Percentiles rank a stretch among this genome's conserved stretches.
phyloP scores from a whole-genome alignment of 805 yeast species.

The Sungouiella blattae region DNA sequence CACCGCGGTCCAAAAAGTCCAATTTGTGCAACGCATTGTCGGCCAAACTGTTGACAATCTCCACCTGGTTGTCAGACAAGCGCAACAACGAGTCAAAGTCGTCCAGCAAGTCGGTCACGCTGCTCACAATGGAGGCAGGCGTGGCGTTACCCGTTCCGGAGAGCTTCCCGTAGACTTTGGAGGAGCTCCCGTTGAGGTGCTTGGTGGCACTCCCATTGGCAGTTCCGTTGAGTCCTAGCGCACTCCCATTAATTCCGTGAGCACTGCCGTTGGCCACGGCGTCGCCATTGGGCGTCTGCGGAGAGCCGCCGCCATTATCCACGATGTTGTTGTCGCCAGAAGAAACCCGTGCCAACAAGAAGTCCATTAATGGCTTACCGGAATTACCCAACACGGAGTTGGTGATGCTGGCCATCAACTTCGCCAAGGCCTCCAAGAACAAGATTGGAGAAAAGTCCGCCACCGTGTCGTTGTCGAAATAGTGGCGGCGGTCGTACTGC shows the following conservation, averaged over 20 bases:
- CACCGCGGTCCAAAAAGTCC: constrained; percentile 54
- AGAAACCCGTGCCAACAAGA: constrained; percentile 24
- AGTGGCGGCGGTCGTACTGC: constrained; percentile 8
- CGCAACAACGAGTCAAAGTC: too few relatives aligned
- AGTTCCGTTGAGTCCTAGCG: background rate
- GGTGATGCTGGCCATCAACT: constrained; percentile 33
- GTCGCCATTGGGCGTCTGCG: too few relatives aligned
- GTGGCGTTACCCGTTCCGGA: too few relatives aligned
- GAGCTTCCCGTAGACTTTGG: background rate
- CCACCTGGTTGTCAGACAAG: constrained; percentile 22
- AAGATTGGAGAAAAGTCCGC: constrained; percentile 33
- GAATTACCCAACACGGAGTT: constrained; percentile 26
- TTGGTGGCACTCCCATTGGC: background rate
- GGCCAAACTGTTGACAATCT: constrained; percentile 26
- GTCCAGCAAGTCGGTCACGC: too few relatives aligned
- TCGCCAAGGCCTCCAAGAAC: constrained; percentile 33
- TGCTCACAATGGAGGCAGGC: too few relatives aligned
- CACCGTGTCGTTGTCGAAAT: constrained; percentile 24
- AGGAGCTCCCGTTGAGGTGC: background rate
- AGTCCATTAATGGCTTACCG: constrained; percentile 24
- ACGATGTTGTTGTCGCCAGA: constrained; percentile 12
- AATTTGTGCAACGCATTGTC: constrained; percentile 36
- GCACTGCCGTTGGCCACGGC: too few relatives aligned
- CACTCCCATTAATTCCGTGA: background rate
- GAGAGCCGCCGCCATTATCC: constrained; percentile 15